Evolutionary conservation across 2,329 filamentous ascomycete genomes (phyloP), one percentile per base, ranked within the genome.

Genomic region (Podosphaera fusca): DNA sequence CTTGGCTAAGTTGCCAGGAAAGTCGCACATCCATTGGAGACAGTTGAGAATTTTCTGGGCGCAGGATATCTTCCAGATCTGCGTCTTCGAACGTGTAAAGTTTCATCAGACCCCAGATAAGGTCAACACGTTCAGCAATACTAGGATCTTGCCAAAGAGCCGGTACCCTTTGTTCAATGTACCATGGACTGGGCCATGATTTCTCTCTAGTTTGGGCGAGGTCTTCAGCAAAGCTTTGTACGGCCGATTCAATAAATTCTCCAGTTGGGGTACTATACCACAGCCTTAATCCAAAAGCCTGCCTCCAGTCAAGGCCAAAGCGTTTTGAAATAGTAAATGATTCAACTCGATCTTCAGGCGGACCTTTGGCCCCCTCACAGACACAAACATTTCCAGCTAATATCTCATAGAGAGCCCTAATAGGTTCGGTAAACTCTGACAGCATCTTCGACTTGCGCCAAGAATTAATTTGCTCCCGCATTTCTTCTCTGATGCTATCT

Each of bases 231-330:
- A 88, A 98, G 34, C 77, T 76, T 49, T 74, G 70, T 3, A 98
- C 82, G 2, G 89, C 89, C 51, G 75, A 73, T 55, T 82, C 79
- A 49, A 95, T 75, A 40, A 80, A 76, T 50, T 88, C 84, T 45
- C 81, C 75, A 38, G 78, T 73, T 2, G 78, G 75, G 46, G 81
- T 85, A 50, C 82, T 82, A 68, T 95, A 98, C 85, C 88, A 96
- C 1, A 98, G 74, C 49, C 89, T 81, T 55, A 98, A 75, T 9
- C 87, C 90, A 68, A 98, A 95, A 0, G 89, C 83, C 66, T 94
- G 89, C 68, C 87, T 82, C 92, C 92, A 98, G 67, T 94, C 85
- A 40, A 98, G 74, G 3, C 80, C 80, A 67, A 95, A 98, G 52
- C 82, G 82, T 64, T 85, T 78, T 0, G 87, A 85, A 61, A 98